Base-by-base conservation (phyloP, 179 eudicot genomes). In the Silene vulgaris region DNA sequence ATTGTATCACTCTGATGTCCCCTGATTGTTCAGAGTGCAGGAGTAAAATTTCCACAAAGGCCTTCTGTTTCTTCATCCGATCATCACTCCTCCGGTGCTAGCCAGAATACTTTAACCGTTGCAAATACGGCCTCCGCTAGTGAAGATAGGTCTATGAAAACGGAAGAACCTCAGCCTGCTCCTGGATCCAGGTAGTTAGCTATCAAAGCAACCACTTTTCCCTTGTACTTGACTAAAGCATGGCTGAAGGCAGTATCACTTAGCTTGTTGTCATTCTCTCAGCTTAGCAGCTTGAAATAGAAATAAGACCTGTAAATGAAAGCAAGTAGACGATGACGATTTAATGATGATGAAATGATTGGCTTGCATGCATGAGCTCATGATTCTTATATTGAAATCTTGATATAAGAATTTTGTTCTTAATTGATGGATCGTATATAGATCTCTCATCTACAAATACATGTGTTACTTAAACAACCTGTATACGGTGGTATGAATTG, bases 31-130 rank as follows among this genome's bases (percentile, higher is more conserved):
- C 91, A 95, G 99, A 90, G 80, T 92, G 92, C 95, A 81, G 99
- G 97, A 30, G 91, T 95, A 71, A 83, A 95, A 80, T 95, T 95
- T 84, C 89, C 95, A 68, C 84, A 80, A 74, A 86, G 88, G 69
- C 76, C 88, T 79, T 80, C 60, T 69, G 82, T 76, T 21, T 73
- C 73, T 56, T 80, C 88, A 37, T 74, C 84, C 60, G 80, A 80
- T 76, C 82, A 77, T 56, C 75, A 84, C 35, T 69, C 85, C 52
- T 67, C 88, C 73, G 77, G 84, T 69, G 83, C 71, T 72, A 84
- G 77, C 68, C 84, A 79, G 70, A 83, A 74, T 69, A 77, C 74
- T 76, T 54, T 82, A 63, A 69, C 88, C 45, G 80, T 77, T 65
- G 82, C 74, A 73, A 85, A 85, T 65, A 69, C 70, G 77, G 80